Base-by-base conservation (phyloP, 1,284 basidiomycete genomes). In the Vanrija sp. region DNA sequence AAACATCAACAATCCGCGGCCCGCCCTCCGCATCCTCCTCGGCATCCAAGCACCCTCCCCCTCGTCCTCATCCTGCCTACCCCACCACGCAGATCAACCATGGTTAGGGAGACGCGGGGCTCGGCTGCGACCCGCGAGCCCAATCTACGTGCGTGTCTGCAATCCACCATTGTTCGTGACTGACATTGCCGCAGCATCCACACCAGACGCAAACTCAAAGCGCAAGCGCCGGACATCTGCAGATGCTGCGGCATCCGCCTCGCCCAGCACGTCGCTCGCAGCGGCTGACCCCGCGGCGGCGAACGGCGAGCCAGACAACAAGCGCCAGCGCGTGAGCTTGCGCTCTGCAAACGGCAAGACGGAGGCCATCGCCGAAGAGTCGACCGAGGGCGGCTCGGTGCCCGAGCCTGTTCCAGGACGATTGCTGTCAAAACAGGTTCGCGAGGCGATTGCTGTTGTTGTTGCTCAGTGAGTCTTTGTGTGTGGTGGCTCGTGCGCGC, bases 361-460 rank as follows among this genome's bases (percentile, higher is more conserved):
- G 42, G 55, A 45, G 19, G 39, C 41, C 4, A 23, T 45, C 8
- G 9, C 6, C 16, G 50, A 52, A 27, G 51, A 45, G 12, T 31
- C 46, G 24, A 36, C 42, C 14, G 55, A 44, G n/a, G 36, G 43
- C 22, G 51, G 27, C 4, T 19, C 24, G 2, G 15, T 14, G 31
- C 31, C 31, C 12, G 31, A 31, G 31, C 31, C 31, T 14, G 31
- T 31, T 19, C 51, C 49, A 10, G 53, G 56, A 41, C 41, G 60
- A 8, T 24, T 59, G 18, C 47, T 72, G 35, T 56, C 54, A 5
- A 45, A 45, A 35, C 57, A 69, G 4, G 56, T 66, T 10, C 59
- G 69, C 38, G 68, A 63, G n/a, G 66, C 64, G n/a, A 48, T 73
- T 37, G 60, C 61, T 1, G 35, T 60, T 8, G 59, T 72, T 41